Conservation (phyloP, 2,329 filamentous ascomycete species). For the Hypoxylon sp. region DNA sequence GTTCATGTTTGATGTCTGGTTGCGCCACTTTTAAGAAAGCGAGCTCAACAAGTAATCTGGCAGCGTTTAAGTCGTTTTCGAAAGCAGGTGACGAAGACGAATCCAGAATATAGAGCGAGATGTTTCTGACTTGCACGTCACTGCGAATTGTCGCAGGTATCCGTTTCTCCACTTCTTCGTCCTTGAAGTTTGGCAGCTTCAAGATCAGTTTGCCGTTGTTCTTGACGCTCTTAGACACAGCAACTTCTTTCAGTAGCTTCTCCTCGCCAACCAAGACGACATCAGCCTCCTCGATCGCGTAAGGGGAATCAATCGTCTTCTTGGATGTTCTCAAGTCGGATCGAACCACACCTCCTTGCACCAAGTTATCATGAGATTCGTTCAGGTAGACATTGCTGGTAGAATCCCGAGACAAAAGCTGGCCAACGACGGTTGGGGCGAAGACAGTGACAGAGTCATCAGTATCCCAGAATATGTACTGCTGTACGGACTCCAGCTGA, state of each 20-base stretch:
- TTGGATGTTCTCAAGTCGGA: conserved; percentile 88
- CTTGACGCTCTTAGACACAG: conserved; percentile 80
- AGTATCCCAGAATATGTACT: conserved; percentile 95
- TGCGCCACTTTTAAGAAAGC: conserved; percentile 86
- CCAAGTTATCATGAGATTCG: conserved; percentile 76
- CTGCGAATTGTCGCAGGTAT: conserved; percentile 80
- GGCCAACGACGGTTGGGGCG: conserved; percentile 74
- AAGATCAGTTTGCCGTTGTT: conserved; percentile 80
- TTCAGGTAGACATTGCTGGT: conserved; percentile 73
- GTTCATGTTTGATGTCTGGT: conserved; percentile 73
- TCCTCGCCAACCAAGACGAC: conserved; percentile 84
- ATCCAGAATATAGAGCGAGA: conserved; percentile 84
- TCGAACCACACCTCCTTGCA: conserved; percentile 82
- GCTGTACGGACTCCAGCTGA: conserved; percentile 73
- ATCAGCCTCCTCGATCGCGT: conserved; percentile 84
- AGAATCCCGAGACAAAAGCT: conserved; percentile 78
- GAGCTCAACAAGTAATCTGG: conserved; percentile 80
- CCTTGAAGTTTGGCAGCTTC: conserved; percentile 83
- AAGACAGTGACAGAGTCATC: conserved; percentile 79
- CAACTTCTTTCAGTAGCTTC: conserved; percentile 83
- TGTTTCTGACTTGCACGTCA: conserved; percentile 76
- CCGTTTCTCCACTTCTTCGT: conserved; percentile 91
- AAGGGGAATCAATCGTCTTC: conserved; percentile 87
- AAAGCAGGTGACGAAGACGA: conserved; percentile 76
- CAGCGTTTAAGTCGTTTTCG: conserved; percentile 72